These are phyloP conservation scores for Mucor indicus DNA, from an alignment of 371 early-diverging fungal genomes.

Conservation along the genomic window DNA sequence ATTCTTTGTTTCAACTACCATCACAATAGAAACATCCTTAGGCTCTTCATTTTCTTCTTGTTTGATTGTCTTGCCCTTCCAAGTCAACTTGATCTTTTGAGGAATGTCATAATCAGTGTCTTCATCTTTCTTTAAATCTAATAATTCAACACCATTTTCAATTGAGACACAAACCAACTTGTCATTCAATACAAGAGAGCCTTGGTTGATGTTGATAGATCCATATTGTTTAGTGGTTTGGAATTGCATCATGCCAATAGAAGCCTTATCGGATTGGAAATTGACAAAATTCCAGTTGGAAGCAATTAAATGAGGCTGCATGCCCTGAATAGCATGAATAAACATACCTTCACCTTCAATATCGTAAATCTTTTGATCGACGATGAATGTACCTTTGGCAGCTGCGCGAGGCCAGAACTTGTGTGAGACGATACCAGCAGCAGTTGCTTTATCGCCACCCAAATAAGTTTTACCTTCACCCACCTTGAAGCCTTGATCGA, in stretches of 20 bases:
- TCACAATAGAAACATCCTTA: slow-evolving; percentile 58
- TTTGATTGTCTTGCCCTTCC: slow-evolving; percentile 73
- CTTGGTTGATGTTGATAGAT: slow-evolving; percentile 70
- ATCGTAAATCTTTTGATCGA: slow-evolving; percentile 63
- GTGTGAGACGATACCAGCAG: slow-evolving; percentile 64
- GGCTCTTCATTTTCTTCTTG: slow-evolving; percentile 43
- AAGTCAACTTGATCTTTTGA: slow-evolving; percentile 60
- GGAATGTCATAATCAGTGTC: slow-evolving; percentile 86
- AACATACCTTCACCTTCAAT: slow-evolving; percentile 75
- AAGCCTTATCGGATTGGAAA: slow-evolving; percentile 58
- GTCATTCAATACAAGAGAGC: slow-evolving; percentile 66
- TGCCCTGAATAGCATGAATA: slow-evolving; percentile 81
- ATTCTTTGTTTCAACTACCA: slow-evolving; percentile 58
- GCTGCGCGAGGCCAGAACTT: slow-evolving; percentile 79
- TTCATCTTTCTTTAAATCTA: slow-evolving; percentile 50
- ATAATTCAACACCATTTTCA: slow-evolving; percentile 63
- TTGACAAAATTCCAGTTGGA: slow-evolving; percentile 82
- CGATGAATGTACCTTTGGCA: slow-evolving; percentile 71
- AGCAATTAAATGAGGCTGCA: slow-evolving; percentile 84
- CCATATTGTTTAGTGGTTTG: slow-evolving; percentile 77
- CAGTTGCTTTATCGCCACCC: slow-evolving; percentile 49
- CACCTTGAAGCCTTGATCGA: slow-evolving; percentile 75
- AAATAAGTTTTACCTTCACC: slow-evolving; percentile 78
- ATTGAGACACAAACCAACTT: slow-evolving; percentile 72
- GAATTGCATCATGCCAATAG: slow-evolving; percentile 80